phyloP scores from a whole-genome alignment of 441 rosid genomes.

The Mallotus japonicus region DNA sequence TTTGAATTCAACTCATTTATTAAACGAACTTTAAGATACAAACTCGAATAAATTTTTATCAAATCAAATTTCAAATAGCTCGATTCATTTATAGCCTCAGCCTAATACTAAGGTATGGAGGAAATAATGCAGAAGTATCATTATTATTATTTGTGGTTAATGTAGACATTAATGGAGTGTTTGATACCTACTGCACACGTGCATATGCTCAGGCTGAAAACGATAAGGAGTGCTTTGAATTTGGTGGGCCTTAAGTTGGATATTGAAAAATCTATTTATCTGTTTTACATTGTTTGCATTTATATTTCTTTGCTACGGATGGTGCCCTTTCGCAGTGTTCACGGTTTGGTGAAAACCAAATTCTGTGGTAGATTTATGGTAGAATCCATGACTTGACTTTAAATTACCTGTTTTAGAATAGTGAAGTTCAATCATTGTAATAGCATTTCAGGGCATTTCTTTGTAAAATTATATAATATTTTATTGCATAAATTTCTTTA shows the following conservation, averaged over 20 bases:
- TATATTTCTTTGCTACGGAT: not conserved
- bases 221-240: not conserved
- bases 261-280: not conserved
- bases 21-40: too few relatives aligned
- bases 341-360: too few relatives aligned
- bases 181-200: slow-evolving; percentile 29
- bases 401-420: not conserved
- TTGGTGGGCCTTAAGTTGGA: not conserved
- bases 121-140: slow-evolving; percentile 14
- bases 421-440: not conserved
- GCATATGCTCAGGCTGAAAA: slow-evolving; percentile 16
- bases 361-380: too few relatives aligned
- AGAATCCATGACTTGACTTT: not conserved
- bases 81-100: too few relatives aligned
- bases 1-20: too few relatives aligned
- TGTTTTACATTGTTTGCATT: not conserved
- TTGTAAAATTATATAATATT: too few relatives aligned
- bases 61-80: too few relatives aligned
- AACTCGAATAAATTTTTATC: too few relatives aligned
- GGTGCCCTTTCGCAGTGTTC: too few relatives aligned
- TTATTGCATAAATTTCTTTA: too few relatives aligned
- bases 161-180: slow-evolving; percentile 19
- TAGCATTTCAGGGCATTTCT: not conserved
- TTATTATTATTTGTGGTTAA: not conserved
- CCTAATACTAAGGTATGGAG: not conserved